Evolutionary conservation across 495 filamentous ascomycete genomes (phyloP), one percentile per base, ranked within the genome.

Genomic region (Tuber calosporum): DNA sequence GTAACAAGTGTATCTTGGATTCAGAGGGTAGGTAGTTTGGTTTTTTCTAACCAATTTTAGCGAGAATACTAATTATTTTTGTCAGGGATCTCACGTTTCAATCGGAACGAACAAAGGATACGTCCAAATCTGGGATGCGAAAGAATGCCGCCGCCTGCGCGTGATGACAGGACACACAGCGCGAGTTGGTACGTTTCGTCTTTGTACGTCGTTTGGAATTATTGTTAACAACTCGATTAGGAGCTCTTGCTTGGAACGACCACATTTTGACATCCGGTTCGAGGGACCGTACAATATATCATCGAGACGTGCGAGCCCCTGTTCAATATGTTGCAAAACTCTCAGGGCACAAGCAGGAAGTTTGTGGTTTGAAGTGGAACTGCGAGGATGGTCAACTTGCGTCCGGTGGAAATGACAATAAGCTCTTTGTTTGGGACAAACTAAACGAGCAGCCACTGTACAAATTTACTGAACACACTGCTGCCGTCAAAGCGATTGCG

Each of bases 1-100:
- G 93, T 99, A 4, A 98, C 95, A 15, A 97, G 93, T 76, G 95
- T 99, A 30, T 96, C 89, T 75, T 99, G 95, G 95, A 99, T 99
- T 75, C 95, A 99, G 82, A 84, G 90, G 73, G 88, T 89, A 83
- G 43, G 73, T 45, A 36, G 40, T 39, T 48, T 22, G 66, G n/a
- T 34, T 66, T 74, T 69, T 70, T 13, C 22, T 45, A 20, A 67
- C 41, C 41, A 42, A 36, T 69, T 39, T 66, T 66, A 69, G 40
- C 70, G 17, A 15, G 48, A 39, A 69, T 67, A 58, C 77, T 76
- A 45, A 74, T 69, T 13, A 53, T 45, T 68, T 70, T 7, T 40
- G 66, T 40, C 84, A 94, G 85, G 95, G 95, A 39, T 96, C 93
- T 0, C 96, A 99, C 83, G 88, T 99, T 74, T 89, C 95, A 11